Percentiles rank a stretch among this genome's conserved stretches.
phyloP scores from a whole-genome alignment of 805 yeast genomes.

The Metschnikowia kofuensis region DNA sequence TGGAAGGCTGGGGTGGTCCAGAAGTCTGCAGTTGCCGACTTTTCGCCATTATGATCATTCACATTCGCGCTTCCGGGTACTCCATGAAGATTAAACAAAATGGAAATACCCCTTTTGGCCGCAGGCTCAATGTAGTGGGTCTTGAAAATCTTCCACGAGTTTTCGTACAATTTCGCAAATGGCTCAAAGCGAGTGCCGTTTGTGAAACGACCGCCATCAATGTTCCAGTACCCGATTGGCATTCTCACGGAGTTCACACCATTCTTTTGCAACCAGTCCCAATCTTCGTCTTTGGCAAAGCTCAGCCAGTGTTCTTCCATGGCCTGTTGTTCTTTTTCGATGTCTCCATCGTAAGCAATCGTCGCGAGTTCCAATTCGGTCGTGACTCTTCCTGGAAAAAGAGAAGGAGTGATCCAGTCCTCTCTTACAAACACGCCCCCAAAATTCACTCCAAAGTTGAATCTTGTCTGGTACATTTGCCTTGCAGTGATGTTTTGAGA shows the following conservation, averaged over 20 bases:
- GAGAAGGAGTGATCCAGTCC: conserved; percentile 65
- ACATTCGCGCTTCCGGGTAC: conserved; percentile 91
- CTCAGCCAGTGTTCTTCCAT: conserved; percentile 64
- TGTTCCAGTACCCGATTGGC: conserved; percentile 91
- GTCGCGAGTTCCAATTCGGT: conserved; percentile 74
- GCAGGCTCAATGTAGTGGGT: conserved; percentile 57
- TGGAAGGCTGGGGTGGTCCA: conserved; percentile 50
- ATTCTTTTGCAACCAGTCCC: conserved; percentile 68
- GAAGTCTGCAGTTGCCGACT: conserved; percentile 55
- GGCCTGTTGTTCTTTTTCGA: conserved; percentile 48
- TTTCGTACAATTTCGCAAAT: conserved; percentile 52
- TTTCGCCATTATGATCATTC: conserved; percentile 78
- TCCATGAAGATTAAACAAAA: conserved; percentile 83
- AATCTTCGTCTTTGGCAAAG: conserved; percentile 66
- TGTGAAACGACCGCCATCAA: conserved; percentile 59
- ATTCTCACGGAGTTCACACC: conserved; percentile 78
- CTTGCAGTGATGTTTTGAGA: conserved; percentile 35
- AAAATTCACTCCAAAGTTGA: conserved; percentile 79
- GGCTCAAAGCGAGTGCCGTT: conserved; percentile 61
- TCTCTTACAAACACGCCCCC: conserved; percentile 81
- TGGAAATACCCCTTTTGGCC: conserved; percentile 57
- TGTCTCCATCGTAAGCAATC: conserved; percentile 45
- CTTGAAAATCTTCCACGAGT: conserved; percentile 71
- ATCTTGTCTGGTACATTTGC: conserved; percentile 58
- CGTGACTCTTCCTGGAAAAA: conserved; percentile 56